Evolutionary conservation across 2,329 filamentous ascomycete species (phyloP).

Genomic region (Coniella lustricola): DNA sequence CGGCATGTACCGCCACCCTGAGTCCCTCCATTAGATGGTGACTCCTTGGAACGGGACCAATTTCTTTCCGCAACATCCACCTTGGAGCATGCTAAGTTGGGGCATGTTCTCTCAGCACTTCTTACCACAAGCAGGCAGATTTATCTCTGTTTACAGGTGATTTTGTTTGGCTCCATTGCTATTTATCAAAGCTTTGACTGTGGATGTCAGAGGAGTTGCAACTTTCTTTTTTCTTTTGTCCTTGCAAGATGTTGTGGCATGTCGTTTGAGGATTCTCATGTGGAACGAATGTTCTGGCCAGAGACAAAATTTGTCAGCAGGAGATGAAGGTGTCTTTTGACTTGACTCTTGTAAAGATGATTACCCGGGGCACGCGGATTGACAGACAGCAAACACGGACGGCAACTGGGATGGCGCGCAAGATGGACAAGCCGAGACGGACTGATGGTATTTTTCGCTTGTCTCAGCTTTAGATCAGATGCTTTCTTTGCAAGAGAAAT

Average conservation of each 20-base stretch:
- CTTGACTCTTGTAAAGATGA: too few relatives aligned
- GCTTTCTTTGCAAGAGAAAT: neutral
- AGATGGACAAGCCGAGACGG: too few relatives aligned
- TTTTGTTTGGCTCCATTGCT: slow-evolving; percentile 11
- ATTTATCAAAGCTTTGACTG: slow-evolving; percentile 10
- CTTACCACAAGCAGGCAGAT: neutral
- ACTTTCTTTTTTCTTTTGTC: neutral
- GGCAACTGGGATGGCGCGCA: neutral
- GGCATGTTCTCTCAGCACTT: neutral
- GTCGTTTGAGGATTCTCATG: too few relatives aligned
- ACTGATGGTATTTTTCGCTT: too few relatives aligned
- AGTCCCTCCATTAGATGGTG: slow-evolving; percentile 19
- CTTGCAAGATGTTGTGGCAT: too few relatives aligned
- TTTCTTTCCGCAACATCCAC: neutral
- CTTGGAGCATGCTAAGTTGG: neutral
- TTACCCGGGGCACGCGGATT: too few relatives aligned
- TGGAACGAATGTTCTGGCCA: too few relatives aligned
- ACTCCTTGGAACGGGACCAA: neutral
- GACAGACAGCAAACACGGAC: too few relatives aligned
- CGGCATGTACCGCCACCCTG: slow-evolving; percentile 30
- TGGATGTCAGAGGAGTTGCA: slow-evolving; percentile 4
- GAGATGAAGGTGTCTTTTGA: too few relatives aligned
- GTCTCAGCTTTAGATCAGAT: too few relatives aligned
- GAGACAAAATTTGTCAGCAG: too few relatives aligned
- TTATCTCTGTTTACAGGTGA: neutral